Percentiles rank a stretch among this genome's conserved stretches.
Evolutionary conservation across 768 basidiomycete genomes (phyloP).

Genomic region (Kwoniella bestiolae): DNA sequence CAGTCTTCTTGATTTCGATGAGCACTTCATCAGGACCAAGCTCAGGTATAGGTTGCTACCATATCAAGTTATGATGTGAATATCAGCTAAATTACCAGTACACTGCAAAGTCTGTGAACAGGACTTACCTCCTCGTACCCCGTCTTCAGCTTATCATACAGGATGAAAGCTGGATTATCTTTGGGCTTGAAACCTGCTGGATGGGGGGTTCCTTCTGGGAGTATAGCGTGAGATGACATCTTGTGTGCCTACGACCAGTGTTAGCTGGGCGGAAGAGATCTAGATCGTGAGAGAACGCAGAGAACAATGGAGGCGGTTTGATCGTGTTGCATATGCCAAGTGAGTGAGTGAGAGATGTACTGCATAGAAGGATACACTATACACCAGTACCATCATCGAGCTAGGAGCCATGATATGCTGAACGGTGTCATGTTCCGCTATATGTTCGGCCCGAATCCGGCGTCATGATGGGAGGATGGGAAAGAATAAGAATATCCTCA

Average conservation of each 20-base stretch:
- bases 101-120: not conserved
- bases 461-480: not conserved
- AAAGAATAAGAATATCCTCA: not conserved
- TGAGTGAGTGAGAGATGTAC: too few relatives aligned
- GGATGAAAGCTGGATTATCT: constrained; percentile 51
- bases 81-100: not conserved
- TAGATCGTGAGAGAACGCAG: not conserved
- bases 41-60: constrained; percentile 52
- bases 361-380: not conserved
- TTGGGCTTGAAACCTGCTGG: constrained; percentile 36
- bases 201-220: constrained; percentile 11
- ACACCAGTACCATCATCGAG: not conserved
- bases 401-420: not conserved
- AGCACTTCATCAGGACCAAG: constrained; percentile 73
- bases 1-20: constrained; percentile 89
- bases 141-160: constrained; percentile 45
- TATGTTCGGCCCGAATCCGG: constrained; percentile 9
- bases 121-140: constrained; percentile 42
- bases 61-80: not conserved
- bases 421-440: not conserved
- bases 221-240: constrained; percentile 26
- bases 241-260: not conserved
- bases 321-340: too few relatives aligned
- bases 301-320: too few relatives aligned
- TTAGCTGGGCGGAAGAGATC: not conserved